Base-by-base conservation (phyloP, 2,329 filamentous ascomycete genomes). In the Alternaria panax region DNA sequence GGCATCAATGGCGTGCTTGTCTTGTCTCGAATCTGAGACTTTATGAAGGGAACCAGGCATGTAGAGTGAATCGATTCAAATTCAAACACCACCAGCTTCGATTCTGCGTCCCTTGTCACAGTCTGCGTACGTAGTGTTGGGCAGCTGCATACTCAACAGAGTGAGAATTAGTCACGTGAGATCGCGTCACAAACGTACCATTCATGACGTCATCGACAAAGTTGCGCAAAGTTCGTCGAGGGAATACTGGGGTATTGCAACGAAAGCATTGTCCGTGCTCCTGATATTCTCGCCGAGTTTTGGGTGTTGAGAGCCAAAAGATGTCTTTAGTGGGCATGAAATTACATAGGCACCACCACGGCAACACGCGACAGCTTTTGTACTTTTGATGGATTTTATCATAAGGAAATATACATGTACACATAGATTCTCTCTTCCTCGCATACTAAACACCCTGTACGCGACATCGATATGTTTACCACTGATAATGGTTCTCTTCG, bases 61-160 rank as follows among this genome's bases (percentile, higher is more conserved):
- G 69, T 75, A 75, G 71, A 73, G 69, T 74, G 72, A 75, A 75
- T 74, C 66, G 69, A 75, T 73, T 70, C 66, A 68, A 67, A 60
- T 65, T 60, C 62, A 65, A 64, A 60, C 42, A 63, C 58, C 59
- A 61, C 57, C 59, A 62, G 47, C 54, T 64, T 62, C 51, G 54
- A 55, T 20, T 38, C 14, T 50, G 18, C n/a, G 8, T 20, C 50
- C 20, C 12, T 32, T 3, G 6, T 6, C 5, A 32, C 14, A n/a
- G 30, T 7, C 11, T 24, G 24, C 2, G 6, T 25, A 47, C 1
- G 2, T 22, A 2, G 12, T 25, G 16, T 9, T 18, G n/a, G n/a
- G n/a, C n/a, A n/a, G n/a, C 12, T 16, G 20, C 45, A 27, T 30
- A 14, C 38, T 34, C 12, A 20, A 48, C 4, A 25, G 30, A 5